Conservation (phyloP, 2,329 filamentous ascomycete genomes). For the Colletotrichum paranaense region DNA sequence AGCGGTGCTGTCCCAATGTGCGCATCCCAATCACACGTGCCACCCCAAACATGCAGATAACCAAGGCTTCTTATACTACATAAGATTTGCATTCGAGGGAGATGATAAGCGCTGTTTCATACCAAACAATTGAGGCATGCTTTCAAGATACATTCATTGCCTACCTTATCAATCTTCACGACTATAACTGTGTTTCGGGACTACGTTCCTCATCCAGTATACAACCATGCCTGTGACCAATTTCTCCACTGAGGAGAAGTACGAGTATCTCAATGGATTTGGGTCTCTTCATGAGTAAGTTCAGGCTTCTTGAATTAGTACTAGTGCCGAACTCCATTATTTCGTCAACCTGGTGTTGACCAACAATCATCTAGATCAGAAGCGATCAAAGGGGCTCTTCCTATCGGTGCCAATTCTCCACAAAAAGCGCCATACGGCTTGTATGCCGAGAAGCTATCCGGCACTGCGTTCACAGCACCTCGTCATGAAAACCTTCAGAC, state of each 20-base stretch:
- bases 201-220: background rate
- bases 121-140: background rate
- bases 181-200: background rate
- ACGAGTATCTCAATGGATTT: conserved; percentile 77
- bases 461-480: conserved; percentile 70
- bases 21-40: background rate
- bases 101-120: no score
- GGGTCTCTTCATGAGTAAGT: conserved; percentile 75
- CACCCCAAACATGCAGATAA: background rate
- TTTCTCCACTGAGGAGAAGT: conserved; percentile 54
- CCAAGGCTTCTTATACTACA: background rate
- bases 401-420: conserved; percentile 76
- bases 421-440: conserved; percentile 77
- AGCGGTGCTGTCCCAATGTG: background rate
- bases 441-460: conserved; percentile 75
- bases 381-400: conserved; percentile 73
- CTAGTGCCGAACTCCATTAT: background rate
- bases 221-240: conserved; percentile 47
- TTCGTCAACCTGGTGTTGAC: conserved; percentile 8
- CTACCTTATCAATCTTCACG: background rate
- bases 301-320: background rate
- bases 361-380: conserved; percentile 61
- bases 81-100: background rate
- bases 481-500: conserved; percentile 68
- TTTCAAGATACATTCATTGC: background rate